Percentiles rank a stretch among this genome's conserved stretches.
Conservation (phyloP, 2,329 filamentous ascomycete genomes). For the Verticillium tricorpus region DNA sequence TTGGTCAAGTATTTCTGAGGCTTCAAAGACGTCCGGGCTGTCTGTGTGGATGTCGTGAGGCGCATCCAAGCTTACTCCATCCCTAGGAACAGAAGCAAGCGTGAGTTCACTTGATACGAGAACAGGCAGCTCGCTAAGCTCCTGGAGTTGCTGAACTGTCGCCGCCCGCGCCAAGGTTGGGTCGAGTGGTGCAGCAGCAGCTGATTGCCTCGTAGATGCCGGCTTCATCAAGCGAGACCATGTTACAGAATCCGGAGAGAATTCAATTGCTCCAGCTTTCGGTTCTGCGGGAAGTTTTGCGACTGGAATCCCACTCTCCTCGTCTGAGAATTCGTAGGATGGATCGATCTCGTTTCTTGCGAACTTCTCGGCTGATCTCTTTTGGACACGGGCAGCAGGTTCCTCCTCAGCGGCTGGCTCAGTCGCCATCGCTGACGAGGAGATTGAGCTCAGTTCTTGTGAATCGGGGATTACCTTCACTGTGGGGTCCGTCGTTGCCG, state of each 20-base stretch:
- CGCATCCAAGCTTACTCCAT: not conserved
- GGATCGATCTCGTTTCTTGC: conserved; percentile 11
- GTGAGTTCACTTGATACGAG: not conserved
- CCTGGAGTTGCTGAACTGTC: not conserved
- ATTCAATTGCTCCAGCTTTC: not conserved
- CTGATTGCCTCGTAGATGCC: not conserved
- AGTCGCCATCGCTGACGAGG: not conserved
- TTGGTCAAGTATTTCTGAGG: not conserved
- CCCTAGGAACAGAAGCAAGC: no score
- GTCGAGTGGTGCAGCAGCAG: not conserved
- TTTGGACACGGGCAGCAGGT: not conserved
- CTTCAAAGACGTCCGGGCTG: not conserved
- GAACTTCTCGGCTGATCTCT: not conserved
- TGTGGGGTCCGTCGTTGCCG: not conserved
- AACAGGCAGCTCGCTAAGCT: not conserved
- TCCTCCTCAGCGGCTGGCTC: not conserved
- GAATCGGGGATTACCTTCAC: not conserved
- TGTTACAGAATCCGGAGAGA: not conserved
- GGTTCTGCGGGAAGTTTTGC: not conserved
- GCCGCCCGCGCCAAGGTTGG: not conserved
- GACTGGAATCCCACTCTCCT: conserved; percentile 14
- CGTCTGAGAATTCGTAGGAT: conserved; percentile 17
- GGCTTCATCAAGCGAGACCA: not conserved
- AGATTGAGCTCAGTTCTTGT: not conserved
- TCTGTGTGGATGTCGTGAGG: not conserved